Evolutionary conservation across 345 rosid genomes (phyloP).

Genomic region (Garcia nutans): DNA sequence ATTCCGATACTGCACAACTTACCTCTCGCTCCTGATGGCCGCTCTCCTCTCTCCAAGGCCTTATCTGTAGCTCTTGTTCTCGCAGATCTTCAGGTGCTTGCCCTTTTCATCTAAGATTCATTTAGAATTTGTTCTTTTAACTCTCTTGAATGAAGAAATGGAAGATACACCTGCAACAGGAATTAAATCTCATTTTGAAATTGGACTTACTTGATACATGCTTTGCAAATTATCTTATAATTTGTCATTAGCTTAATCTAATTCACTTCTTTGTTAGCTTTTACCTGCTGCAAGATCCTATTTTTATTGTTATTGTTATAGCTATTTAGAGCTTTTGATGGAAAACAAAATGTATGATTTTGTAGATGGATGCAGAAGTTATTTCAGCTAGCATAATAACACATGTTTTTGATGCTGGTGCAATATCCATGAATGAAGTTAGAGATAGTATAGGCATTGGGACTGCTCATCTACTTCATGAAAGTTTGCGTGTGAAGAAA

Average conservation of each 20-base stretch:
- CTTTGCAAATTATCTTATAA: not conserved
- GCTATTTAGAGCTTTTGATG: not conserved
- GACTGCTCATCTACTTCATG: conserved; percentile 84
- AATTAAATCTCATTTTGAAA: not conserved
- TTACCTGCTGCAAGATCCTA: not conserved
- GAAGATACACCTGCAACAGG: not conserved
- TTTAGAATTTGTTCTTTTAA: too few species aligned
- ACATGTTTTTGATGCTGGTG: conserved; percentile 63
- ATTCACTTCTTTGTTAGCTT: not conserved
- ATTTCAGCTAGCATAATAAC: conserved; percentile 80
- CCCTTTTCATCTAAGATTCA: not conserved
- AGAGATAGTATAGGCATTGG: conserved; percentile 69
- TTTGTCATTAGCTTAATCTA: not conserved
- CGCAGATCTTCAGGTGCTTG: conserved; percentile 77
- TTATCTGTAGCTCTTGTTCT: conserved; percentile 74
- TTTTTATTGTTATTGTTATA: not conserved
- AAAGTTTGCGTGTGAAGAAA: conserved; percentile 67
- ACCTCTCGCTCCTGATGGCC: conserved; percentile 62
- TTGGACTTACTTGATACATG: not conserved
- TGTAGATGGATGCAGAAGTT: conserved; percentile 97
- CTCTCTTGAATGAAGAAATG: too few species aligned
- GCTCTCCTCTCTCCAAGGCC: conserved; percentile 77
- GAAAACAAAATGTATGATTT: not conserved
- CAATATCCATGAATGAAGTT: conserved; percentile 54
- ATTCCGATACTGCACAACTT: conserved; percentile 70